phyloP scores from a whole-genome alignment of 2,329 filamentous ascomycete genomes.

The Apiospora aurea region DNA sequence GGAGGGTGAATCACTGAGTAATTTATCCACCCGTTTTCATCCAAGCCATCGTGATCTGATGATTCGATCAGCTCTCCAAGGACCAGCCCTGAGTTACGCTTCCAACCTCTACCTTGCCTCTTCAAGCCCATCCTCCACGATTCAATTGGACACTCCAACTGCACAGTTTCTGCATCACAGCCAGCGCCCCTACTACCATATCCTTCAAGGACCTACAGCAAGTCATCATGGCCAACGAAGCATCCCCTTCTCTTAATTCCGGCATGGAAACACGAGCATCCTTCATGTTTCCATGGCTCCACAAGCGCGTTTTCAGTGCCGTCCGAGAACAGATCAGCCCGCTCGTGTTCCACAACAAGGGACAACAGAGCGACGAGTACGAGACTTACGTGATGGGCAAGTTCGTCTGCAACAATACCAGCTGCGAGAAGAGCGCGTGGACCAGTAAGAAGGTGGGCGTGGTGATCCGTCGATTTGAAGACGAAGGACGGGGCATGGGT shows the following conservation, averaged over 20 bases:
- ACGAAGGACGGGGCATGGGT: not conserved
- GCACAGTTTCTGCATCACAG: not conserved
- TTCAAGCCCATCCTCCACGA: not conserved
- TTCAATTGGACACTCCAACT: not conserved
- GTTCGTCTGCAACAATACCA: not conserved
- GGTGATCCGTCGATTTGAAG: constrained; percentile 31
- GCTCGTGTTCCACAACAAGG: not conserved
- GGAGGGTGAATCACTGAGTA: no score
- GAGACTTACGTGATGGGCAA: not conserved
- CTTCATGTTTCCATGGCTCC: constrained; percentile 1
- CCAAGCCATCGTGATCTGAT: not conserved
- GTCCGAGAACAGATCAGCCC: not conserved
- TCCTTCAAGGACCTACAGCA: no score
- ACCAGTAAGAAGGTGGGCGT: constrained; percentile 31
- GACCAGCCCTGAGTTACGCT: not conserved
- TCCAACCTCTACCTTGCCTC: not conserved
- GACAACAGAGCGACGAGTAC: not conserved
- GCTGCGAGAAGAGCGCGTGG: constrained; percentile 22
- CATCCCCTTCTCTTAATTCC: no score
- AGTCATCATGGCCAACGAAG: not conserved
- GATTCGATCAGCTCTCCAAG: not conserved
- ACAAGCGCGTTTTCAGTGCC: no score
- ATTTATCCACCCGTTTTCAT: not conserved
- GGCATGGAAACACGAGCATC: not conserved
- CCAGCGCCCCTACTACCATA: not conserved